A percentile compares a stretch with the other conserved stretches of the same genome.
Evolutionary conservation across 495 filamentous ascomycete species (phyloP).

Genomic region (Penicillium steckii): DNA sequence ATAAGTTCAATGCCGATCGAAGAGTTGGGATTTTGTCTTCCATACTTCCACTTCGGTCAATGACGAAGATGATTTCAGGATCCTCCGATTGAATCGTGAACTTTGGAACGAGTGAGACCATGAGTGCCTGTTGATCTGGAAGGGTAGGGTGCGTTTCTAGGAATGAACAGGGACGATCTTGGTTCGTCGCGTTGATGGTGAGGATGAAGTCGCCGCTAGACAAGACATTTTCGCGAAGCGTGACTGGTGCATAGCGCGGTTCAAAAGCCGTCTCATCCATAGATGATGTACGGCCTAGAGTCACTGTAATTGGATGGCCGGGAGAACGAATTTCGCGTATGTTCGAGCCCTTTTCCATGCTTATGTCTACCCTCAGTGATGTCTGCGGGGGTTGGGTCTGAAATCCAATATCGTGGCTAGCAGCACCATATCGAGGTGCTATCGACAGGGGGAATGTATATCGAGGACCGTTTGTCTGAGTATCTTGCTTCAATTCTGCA

Average conservation of each 20-base stretch:
- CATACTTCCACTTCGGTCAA: constrained; percentile 11
- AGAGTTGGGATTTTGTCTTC: constrained; percentile 1
- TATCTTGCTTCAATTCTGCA: constrained; percentile 66
- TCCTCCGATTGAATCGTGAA: constrained; percentile 3
- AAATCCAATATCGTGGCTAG: too few relatives aligned
- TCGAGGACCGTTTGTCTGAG: constrained; percentile 58
- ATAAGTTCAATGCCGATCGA: not conserved
- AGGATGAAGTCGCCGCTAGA: constrained; percentile 52
- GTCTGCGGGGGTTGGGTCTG: constrained; percentile 18
- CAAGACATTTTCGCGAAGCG: constrained; percentile 39
- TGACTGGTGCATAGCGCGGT: constrained; percentile 56
- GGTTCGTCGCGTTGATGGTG: constrained; percentile 5
- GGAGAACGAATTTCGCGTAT: constrained; percentile 61
- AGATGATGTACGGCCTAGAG: constrained; percentile 53
- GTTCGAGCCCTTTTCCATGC: constrained; percentile 51
- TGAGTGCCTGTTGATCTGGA: constrained; percentile 7
- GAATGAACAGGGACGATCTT: constrained; percentile 9
- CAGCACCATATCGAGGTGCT: constrained; percentile 58
- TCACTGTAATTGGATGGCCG: constrained; percentile 62
- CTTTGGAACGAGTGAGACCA: constrained; percentile 13
- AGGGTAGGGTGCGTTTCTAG: constrained; percentile 11
- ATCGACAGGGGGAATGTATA: constrained; percentile 65
- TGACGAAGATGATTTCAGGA: constrained; percentile 9
- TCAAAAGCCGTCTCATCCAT: constrained; percentile 41
- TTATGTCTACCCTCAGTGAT: constrained; percentile 56